phyloP scores from a whole-genome alignment of 768 basidiomycete species.

The Kwoniella newhampshirensis region DNA sequence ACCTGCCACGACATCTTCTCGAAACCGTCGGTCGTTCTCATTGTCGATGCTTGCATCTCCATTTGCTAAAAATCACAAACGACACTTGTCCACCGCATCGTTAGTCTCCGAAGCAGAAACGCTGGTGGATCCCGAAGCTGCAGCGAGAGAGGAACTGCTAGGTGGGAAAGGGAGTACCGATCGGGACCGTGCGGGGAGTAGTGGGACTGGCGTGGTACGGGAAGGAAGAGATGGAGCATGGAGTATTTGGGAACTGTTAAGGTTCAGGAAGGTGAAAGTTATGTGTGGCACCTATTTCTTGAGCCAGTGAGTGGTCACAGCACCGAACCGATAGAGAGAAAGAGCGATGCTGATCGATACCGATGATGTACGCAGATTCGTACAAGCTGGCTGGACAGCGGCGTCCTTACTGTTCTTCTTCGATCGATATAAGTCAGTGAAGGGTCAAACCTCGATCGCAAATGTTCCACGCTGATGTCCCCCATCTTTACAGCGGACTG shows the following conservation, averaged over 20 bases:
- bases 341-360: background rate
- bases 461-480: background rate
- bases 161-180: background rate
- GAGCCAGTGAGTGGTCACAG: conserved; percentile 36
- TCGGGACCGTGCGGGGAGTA: background rate
- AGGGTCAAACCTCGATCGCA: too few relatives aligned
- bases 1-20: conserved; percentile 15
- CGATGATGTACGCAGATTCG: conserved; percentile 35
- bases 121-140: conserved; percentile 21
- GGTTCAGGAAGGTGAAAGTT: conserved; percentile 33
- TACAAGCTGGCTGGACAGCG: conserved; percentile 46
- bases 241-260: conserved; percentile 49
- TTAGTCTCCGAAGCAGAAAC: conserved; percentile 41
- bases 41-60: conserved; percentile 6
- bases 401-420: conserved; percentile 51
- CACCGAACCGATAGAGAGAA: background rate
- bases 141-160: conserved; percentile 4
- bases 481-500: conserved; percentile 40
- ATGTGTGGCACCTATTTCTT: conserved; percentile 45
- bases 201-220: conserved; percentile 2
- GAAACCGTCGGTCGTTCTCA: conserved; percentile 5
- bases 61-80: conserved; percentile 16
- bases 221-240: conserved; percentile 21
- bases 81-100: conserved; percentile 19
- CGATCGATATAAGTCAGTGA: conserved; percentile 46